Base-by-base conservation (phyloP, 257 asterid genomes). In the Solanum virginianum region DNA sequence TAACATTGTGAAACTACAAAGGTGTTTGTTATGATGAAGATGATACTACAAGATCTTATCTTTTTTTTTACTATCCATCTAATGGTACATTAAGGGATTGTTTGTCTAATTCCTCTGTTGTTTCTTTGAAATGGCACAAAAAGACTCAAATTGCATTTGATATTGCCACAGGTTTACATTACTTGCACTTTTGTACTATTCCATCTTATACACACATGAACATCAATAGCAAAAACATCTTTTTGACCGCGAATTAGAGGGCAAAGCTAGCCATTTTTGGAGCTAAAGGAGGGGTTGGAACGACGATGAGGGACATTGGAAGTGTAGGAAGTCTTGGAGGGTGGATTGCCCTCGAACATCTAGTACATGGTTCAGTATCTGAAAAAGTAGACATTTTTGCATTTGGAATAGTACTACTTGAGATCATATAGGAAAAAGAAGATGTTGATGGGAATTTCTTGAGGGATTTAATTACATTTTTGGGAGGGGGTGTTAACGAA, bases 131-230 rank as follows among this genome's bases (percentile, higher is more conserved):
- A 12, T 95, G 97, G 98, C 88, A 60, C 4, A 71, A 72, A 12
- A 88, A 97, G 86, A 92, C 93, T 66, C 95, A 90, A 45, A 92
- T 92, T 29, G 97, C 98, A 2, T 92, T 91, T 54, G 97, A 92
- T 77, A 85, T 93, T 9, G 97, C 97, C 0, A 92, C 88, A 6
- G 93, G 94, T 54, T 87, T 93, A 45, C 95, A 95, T 83, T 92
- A 95, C 77, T 72, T 92, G 9, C 97, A 93, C 82, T 92, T 90
- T 51, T 95, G 95, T 5, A 92, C 92, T 14, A 89, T 86, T 62
- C 94, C 97, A 56, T 89, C 90, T 3, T 90, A 87, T 75, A 87
- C 87, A 77, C 93, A 90, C 70, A 49, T 86, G 89, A 88, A 85
- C 47, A 45, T 93, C 20, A 89, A 59, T 16, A 88, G 92, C 80